Percentiles rank a stretch among this genome's conserved stretches.
These are phyloP conservation scores for Colletotrichum camelliae DNA, from an alignment of 2,329 filamentous ascomycete species.

Conservation along the genomic window DNA sequence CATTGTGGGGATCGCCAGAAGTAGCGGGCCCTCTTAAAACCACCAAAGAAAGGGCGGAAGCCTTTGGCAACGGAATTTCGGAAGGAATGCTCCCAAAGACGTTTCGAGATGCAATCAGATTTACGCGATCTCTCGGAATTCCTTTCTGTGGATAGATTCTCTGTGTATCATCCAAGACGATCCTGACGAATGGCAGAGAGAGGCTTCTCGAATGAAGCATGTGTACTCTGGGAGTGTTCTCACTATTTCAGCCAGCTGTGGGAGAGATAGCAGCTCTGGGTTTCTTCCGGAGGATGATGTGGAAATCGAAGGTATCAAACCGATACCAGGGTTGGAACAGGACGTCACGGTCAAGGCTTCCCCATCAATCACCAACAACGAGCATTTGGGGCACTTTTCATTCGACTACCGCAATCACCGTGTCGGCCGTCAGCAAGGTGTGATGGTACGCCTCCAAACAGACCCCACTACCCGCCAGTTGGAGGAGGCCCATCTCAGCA, in stretches of 20 bases:
- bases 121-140: background rate
- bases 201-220: background rate
- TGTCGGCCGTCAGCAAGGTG: fast-evolving
- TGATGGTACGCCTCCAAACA: background rate
- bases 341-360: too few relatives aligned
- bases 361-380: background rate
- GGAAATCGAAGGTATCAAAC: background rate
- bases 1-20: background rate
- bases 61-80: background rate
- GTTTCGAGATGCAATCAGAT: background rate
- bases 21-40: background rate
- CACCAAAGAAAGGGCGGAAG: background rate
- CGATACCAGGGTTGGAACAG: too few relatives aligned
- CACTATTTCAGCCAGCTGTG: background rate
- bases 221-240: background rate
- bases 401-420: background rate
- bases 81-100: background rate
- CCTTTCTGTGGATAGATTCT: background rate
- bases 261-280: background rate
- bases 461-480: too few relatives aligned
- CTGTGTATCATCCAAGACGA: background rate
- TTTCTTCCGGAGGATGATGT: background rate
- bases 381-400: background rate
- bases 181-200: background rate
- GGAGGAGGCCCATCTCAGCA: background rate